Percentiles rank a stretch among this genome's conserved stretches.
These are phyloP conservation scores for Diospyros kaki DNA, from an alignment of 148 eudicot genomes.

Conservation along the genomic window DNA sequence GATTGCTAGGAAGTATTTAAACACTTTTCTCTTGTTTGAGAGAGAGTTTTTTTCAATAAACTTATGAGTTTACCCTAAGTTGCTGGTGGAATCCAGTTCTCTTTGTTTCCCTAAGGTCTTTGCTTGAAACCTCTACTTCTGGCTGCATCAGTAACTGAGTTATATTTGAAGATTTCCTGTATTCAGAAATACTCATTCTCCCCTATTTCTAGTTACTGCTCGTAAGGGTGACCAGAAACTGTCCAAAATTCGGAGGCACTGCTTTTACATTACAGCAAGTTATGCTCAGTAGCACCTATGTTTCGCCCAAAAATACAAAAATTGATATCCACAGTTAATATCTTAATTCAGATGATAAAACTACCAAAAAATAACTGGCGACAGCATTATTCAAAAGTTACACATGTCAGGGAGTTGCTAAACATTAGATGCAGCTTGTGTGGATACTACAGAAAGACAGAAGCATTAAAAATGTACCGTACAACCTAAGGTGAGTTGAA, in stretches of 20 bases:
- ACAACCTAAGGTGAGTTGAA: neutral
- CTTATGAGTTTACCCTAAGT: too few species aligned
- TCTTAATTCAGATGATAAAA: neutral
- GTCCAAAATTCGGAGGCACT: neutral
- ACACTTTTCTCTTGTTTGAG: too few species aligned
- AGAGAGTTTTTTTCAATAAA: too few species aligned
- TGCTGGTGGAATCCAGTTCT: too few species aligned
- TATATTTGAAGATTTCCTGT: neutral
- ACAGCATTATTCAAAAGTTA: neutral
- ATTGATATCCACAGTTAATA: too few species aligned
- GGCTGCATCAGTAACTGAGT: neutral
- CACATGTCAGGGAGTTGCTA: neutral
- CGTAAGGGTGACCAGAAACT: neutral
- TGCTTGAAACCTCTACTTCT: too few species aligned
- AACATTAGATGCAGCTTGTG: neutral
- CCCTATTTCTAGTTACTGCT: neutral
- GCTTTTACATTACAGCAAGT: neutral
- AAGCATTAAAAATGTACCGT: neutral
- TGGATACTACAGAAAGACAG: neutral
- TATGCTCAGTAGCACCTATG: neutral
- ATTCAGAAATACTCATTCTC: neutral
- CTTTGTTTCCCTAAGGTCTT: too few species aligned
- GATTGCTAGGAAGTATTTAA: too few species aligned
- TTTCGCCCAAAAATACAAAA: neutral
- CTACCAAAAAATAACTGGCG: neutral